phyloP scores from a whole-genome alignment of 495 filamentous ascomycete species.

The Entonaema liquescens region DNA sequence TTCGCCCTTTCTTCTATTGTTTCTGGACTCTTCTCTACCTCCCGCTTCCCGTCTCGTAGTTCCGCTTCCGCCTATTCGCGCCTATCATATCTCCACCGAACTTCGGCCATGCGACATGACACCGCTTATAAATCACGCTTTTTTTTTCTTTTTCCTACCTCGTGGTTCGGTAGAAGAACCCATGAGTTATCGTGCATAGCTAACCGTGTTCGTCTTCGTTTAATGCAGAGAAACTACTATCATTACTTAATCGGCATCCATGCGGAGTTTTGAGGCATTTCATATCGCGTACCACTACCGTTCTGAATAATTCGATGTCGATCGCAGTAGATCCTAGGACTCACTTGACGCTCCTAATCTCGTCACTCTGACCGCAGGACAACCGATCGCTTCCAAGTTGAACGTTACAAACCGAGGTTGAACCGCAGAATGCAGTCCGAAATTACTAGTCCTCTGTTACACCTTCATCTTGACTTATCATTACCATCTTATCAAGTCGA shows the following conservation, averaged over 20 bases:
- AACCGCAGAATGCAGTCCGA: neutral
- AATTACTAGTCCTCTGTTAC: neutral
- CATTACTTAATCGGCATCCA: slow-evolving; percentile 32
- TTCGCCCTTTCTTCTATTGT: slow-evolving; percentile 10
- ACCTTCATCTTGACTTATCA: slow-evolving; percentile 1
- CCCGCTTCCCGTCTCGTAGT: slow-evolving; percentile 7
- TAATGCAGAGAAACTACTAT: neutral
- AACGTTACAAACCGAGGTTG: slow-evolving; percentile 1
- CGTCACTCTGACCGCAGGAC: slow-evolving; percentile 5
- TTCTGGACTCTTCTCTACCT: slow-evolving; percentile 23
- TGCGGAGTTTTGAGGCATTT: slow-evolving; percentile 15
- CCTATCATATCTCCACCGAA: slow-evolving; percentile 35
- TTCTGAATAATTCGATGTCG: slow-evolving; percentile 22
- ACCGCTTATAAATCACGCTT: slow-evolving; percentile 37
- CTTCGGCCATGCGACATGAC: slow-evolving; percentile 16
- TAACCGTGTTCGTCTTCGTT: slow-evolving; percentile 27
- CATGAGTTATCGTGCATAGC: slow-evolving; percentile 4
- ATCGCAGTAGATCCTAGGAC: slow-evolving; percentile 29
- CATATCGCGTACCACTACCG: slow-evolving; percentile 13
- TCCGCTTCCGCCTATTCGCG: slow-evolving; percentile 30
- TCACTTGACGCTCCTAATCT: slow-evolving; percentile 10
- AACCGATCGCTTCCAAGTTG: slow-evolving; percentile 18
- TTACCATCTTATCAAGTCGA: neutral
- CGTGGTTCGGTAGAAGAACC: slow-evolving; percentile 16
- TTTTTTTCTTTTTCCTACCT: slow-evolving; percentile 16